Percentiles rank a stretch among this genome's conserved stretches.
These are phyloP conservation scores for Mortierella antarctica DNA, from an alignment of 192 early-diverging fungal genomes.

Conservation along the genomic window DNA sequence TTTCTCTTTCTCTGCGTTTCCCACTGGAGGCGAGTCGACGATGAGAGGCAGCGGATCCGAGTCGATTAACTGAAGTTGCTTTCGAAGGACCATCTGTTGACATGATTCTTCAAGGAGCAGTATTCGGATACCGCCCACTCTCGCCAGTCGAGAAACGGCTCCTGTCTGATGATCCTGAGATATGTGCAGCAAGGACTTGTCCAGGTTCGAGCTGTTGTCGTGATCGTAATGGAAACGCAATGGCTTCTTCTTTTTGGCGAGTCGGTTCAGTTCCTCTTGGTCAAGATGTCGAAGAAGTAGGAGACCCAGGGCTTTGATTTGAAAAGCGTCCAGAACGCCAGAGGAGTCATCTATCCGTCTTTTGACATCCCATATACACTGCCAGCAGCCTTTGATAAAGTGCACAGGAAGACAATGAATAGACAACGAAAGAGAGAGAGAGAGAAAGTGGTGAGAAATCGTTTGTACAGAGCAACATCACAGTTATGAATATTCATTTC, in stretches of 20 bases:
- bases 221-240: constrained; percentile 30
- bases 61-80: background rate
- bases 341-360: no score
- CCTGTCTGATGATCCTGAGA: constrained; percentile 2
- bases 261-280: constrained; percentile 39
- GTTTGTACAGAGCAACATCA: background rate
- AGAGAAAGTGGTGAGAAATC: background rate
- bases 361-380: background rate
- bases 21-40: background rate
- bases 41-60: background rate
- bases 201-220: background rate
- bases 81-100: constrained; percentile 11
- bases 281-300: constrained; percentile 45
- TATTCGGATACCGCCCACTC: constrained; percentile 33
- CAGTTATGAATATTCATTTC: background rate
- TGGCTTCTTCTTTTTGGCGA: constrained; percentile 40
- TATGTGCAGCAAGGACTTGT: background rate
- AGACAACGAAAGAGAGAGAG: no score
- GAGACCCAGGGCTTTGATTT: constrained; percentile 32
- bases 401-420: background rate
- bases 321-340: constrained; percentile 17
- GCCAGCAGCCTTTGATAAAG: constrained; percentile 19
- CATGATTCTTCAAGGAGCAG: constrained; percentile 30
- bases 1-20: background rate
- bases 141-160: constrained; percentile 23